Percentiles rank a stretch among this genome's conserved stretches.
phyloP scores from a whole-genome alignment of 208 protist species.

The Tritrichomonas foetus region DNA sequence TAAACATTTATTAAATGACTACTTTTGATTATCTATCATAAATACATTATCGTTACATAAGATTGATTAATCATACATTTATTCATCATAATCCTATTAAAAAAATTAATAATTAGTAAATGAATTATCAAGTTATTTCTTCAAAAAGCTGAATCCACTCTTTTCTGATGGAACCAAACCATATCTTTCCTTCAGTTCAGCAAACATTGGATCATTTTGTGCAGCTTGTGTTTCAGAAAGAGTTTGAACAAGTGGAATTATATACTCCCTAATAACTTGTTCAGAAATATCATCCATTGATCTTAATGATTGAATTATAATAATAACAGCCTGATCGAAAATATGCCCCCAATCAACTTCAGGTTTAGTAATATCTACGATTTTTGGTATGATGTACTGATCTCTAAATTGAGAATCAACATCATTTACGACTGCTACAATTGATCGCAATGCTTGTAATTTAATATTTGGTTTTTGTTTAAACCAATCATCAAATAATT shows the following conservation, averaged over 20 bases:
- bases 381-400: background rate
- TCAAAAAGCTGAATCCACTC: too few relatives aligned
- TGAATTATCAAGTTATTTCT: too few relatives aligned
- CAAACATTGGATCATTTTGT: background rate
- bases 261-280: background rate
- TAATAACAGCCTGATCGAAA: background rate
- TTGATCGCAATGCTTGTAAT: background rate
- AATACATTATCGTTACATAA: too few relatives aligned
- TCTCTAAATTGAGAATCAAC: background rate
- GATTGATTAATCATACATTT: too few relatives aligned
- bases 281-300: background rate
- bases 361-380: background rate
- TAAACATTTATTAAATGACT: too few relatives aligned
- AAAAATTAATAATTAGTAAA: too few relatives aligned
- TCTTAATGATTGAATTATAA: background rate
- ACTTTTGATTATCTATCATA: too few relatives aligned
- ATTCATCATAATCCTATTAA: too few relatives aligned
- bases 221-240: background rate
- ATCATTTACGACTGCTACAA: background rate
- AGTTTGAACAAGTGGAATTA: background rate
- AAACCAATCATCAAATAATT: slow-evolving; percentile 13
- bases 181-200: background rate
- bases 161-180: too few relatives aligned
- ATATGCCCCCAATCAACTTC: background rate
- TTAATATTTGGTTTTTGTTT: background rate